Evolutionary conservation across 2,329 filamentous ascomycete species (phyloP).

Genomic region (Cladosporium phlei): DNA sequence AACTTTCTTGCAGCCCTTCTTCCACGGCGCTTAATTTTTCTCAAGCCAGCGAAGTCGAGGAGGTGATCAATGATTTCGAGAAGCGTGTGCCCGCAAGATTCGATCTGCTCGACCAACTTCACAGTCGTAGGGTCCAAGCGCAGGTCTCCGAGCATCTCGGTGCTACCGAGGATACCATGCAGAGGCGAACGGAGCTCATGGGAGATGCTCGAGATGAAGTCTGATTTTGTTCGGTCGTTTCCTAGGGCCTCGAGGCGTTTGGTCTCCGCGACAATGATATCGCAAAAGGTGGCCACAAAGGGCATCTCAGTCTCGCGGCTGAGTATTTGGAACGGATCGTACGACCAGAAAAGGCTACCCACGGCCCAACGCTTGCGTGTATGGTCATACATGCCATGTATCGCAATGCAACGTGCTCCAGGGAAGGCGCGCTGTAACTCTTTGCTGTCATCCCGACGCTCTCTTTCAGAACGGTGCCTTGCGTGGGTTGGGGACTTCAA

Average conservation of each 20-base stretch:
- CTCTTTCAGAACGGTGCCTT: neutral
- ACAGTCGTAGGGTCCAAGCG: constrained; percentile 22
- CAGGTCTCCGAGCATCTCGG: constrained; percentile 41
- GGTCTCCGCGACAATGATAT: constrained; percentile 39
- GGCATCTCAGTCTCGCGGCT: constrained; percentile 37
- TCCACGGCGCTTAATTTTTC: neutral
- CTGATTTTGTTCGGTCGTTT: constrained; percentile 46
- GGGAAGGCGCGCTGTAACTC: neutral
- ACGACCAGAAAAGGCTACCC: constrained; percentile 35
- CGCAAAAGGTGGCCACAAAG: constrained; percentile 37
- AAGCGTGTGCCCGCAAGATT: constrained; percentile 47
- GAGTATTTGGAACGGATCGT: constrained; percentile 39
- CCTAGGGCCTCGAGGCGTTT: constrained; percentile 35
- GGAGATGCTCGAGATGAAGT: constrained; percentile 50
- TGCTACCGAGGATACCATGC: constrained; percentile 45
- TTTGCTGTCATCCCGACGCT: neutral
- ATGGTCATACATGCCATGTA: neutral
- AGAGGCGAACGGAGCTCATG: constrained; percentile 49
- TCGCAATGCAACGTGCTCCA: neutral
- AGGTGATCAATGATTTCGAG: constrained; percentile 45
- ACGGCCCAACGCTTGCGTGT: neutral
- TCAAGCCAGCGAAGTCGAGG: constrained; percentile 33
- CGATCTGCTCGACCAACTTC: constrained; percentile 35
- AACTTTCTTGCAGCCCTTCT: neutral
- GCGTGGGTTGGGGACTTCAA: neutral